Evolutionary conservation across 129 eudicot genomes (phyloP).

Genomic region (Scalesia atractyloides): DNA sequence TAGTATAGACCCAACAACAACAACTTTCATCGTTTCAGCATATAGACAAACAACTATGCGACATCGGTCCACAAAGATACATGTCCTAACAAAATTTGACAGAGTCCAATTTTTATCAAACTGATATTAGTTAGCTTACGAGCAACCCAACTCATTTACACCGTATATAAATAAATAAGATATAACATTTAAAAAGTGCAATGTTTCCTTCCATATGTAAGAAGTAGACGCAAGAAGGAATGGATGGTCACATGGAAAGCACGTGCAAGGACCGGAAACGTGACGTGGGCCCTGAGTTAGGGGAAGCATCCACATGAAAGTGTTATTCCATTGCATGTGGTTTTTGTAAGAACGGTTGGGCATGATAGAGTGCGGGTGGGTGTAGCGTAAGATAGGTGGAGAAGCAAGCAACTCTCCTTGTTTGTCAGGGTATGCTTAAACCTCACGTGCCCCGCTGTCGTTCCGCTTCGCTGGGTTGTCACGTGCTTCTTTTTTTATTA

Average conservation of each 20-base stretch:
- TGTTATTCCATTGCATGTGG: conserved; percentile 39
- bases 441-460: conserved; percentile 41
- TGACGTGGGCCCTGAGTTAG: conserved; percentile 45
- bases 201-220: neutral
- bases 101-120: no score
- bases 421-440: conserved; percentile 30
- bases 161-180: no score
- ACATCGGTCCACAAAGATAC: no score
- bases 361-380: conserved; percentile 39
- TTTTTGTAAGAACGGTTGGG: conserved; percentile 26
- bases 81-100: no score
- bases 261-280: conserved; percentile 53
- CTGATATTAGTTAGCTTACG: no score
- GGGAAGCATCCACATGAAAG: conserved; percentile 58
- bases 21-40: no score
- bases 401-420: conserved; percentile 18
- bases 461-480: conserved; percentile 39
- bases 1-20: no score
- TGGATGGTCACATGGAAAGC: conserved; percentile 37
- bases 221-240: neutral
- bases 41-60: no score
- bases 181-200: neutral
- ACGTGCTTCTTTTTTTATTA: conserved; percentile 28
- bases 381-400: conserved; percentile 23
- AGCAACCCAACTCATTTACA: no score